Evolutionary conservation across 345 rosid species (phyloP).

Genomic region (Corchorus capsularis): DNA sequence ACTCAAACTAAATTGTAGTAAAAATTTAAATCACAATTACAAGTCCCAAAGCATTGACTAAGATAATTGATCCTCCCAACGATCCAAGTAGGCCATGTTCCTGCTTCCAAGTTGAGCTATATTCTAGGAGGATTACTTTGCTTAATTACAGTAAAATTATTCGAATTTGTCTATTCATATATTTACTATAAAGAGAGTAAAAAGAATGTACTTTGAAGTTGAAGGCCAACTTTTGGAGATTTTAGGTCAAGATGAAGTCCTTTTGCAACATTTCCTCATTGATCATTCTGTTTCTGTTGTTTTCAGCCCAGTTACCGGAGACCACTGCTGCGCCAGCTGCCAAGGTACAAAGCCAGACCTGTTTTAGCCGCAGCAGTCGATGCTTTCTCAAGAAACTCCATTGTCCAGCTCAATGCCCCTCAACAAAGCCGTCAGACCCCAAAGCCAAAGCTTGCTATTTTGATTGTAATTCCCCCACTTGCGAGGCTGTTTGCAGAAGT

Average conservation of each 20-base stretch:
- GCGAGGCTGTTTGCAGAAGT: constrained; percentile 42
- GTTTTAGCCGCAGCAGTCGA: constrained; percentile 32
- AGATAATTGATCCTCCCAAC: not conserved
- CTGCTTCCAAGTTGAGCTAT: constrained; percentile 7
- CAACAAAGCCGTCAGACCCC: constrained; percentile 26
- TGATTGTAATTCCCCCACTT: constrained; percentile 38
- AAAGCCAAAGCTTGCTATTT: constrained; percentile 39
- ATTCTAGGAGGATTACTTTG: not conserved
- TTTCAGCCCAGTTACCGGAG: constrained; percentile 18
- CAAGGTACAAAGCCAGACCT: constrained; percentile 9
- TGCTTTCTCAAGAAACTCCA: constrained; percentile 35
- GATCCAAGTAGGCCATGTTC: constrained; percentile 15
- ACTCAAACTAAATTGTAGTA: not conserved
- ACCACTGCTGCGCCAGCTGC: not conserved
- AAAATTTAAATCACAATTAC: not conserved
- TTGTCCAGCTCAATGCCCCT: constrained; percentile 45
- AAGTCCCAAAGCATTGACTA: not conserved
- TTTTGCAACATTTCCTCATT: not conserved
- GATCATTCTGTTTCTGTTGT: constrained; percentile 4
- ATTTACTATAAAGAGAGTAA: constrained; percentile 14
- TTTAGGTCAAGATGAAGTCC: constrained; percentile 20
- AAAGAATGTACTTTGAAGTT: not conserved
- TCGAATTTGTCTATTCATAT: not conserved
- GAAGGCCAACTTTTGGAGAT: not conserved
- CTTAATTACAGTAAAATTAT: not conserved